A percentile compares a stretch with the other conserved stretches of the same genome.
phyloP scores from a whole-genome alignment of 2,329 filamentous ascomycete genomes.

The Ilyonectria mors-panacis region DNA sequence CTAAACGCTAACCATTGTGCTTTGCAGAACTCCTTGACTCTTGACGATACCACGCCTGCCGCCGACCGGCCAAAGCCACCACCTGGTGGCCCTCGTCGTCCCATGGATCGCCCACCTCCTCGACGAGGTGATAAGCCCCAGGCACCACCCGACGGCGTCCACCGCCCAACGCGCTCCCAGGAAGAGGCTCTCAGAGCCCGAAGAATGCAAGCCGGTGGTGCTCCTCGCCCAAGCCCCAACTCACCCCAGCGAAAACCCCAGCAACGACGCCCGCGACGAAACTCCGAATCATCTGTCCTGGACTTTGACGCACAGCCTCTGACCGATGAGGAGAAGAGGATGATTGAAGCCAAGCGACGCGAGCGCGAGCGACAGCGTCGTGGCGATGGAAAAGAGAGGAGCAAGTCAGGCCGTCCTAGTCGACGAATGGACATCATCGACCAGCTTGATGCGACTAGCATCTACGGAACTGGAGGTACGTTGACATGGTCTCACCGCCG shows the following conservation, averaged over 20 bases:
- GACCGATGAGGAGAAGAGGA: conserved; percentile 66
- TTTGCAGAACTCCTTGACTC: conserved; percentile 75
- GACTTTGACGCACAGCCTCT: conserved; percentile 70
- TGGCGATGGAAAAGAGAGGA: conserved; percentile 60
- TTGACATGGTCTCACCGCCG: conserved; percentile 43
- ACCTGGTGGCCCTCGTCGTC: conserved; percentile 56
- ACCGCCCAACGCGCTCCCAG: conserved; percentile 76
- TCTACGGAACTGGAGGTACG: conserved; percentile 92
- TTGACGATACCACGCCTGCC: conserved; percentile 70
- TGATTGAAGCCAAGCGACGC: conserved; percentile 55
- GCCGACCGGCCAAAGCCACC: conserved; percentile 56
- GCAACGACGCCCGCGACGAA: conserved; percentile 73
- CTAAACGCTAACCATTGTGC: conserved; percentile 24
- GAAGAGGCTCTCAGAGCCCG: conserved; percentile 74
- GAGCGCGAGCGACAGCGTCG: conserved; percentile 44
- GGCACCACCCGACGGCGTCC: conserved; percentile 59
- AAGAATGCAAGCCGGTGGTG: conserved; percentile 53
- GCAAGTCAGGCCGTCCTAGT: conserved; percentile 63
- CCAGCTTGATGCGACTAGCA: conserved; percentile 95
- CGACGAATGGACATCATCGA: conserved; percentile 89
- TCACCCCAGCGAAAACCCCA: conserved; percentile 60
- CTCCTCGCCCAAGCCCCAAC: conserved; percentile 52
- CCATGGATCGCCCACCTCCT: conserved; percentile 47
- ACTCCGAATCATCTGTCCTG: conserved; percentile 84
- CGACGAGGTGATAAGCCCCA: conserved; percentile 62